Evolutionary conservation across 495 filamentous ascomycete genomes (phyloP), one percentile per base, ranked within the genome.

Genomic region (Apodospora peruviana): DNA sequence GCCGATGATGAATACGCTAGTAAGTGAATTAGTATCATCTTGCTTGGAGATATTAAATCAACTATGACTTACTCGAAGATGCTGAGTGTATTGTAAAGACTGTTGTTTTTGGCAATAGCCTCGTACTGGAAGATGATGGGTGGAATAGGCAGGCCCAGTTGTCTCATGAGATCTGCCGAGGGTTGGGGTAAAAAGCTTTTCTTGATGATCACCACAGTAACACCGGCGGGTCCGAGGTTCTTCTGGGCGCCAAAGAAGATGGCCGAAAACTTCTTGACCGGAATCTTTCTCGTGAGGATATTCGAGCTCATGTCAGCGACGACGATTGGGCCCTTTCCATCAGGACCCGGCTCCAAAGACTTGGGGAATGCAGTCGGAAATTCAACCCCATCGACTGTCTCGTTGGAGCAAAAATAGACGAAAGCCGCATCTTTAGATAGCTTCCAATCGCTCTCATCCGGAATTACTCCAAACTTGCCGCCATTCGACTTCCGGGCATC

Each of bases 341-440:
- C 77, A 4, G 72, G 64, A 36, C 70, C 64, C 29, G 77, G 72
- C 47, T 79, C 80, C 19, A 89, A 72, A 24, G 67, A 62, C 43
- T 76, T 66, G 12, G 91, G 91, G 59, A 94, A 90, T 3, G 53
- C 60, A n/a, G n/a, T n/a, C 12, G 85, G 88, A 59, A 91, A 96
- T 61, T 97, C 91, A n/a, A 96, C 88, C 41, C 93, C 91, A 66
- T 96, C 91, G 5, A 91, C 87, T 0, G 88, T 91, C 74, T 96
- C 91, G 53, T 96, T 96, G 65, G 93, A 88, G 67, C 91, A 96
- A 59, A 82, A 88, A 68, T 96, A 96, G 5, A 90, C 83, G 61
- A 91, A 76, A 1, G 90, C 86, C n/a, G 85, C 78, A 21, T 79
- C 76, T 19, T 80, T 76, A 44, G 82, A 89, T 50, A 94, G 73